Evolutionary conservation across 805 yeast genomes (phyloP).

Genomic region (Zygotorulaspora danielsina): DNA sequence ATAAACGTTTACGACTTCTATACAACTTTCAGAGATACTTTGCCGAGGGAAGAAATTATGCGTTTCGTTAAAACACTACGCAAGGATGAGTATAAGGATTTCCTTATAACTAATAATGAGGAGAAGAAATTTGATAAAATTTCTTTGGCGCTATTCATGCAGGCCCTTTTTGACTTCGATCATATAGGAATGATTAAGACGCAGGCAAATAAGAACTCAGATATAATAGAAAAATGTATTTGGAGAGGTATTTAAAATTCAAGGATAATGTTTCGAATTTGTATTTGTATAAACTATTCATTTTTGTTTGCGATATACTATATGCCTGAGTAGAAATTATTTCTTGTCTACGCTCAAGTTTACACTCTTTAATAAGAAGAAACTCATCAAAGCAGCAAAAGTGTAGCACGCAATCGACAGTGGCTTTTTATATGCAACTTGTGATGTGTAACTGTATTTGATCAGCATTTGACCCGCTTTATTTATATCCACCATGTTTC

Average conservation of each 20-base stretch:
- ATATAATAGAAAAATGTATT: constrained; percentile 31
- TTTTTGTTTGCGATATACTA: too few relatives aligned
- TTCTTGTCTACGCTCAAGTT: constrained; percentile 38
- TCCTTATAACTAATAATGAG: constrained; percentile 26
- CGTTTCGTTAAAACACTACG: constrained; percentile 26
- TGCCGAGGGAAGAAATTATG: constrained; percentile 36
- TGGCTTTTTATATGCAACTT: constrained; percentile 60
- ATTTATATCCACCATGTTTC: constrained; percentile 67
- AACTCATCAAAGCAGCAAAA: constrained; percentile 54
- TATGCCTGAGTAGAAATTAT: too few relatives aligned
- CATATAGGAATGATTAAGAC: constrained; percentile 66
- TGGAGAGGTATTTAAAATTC: constrained; percentile 33
- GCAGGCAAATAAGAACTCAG: constrained; percentile 38
- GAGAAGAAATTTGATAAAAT: constrained; percentile 56
- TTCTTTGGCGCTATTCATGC: constrained; percentile 68
- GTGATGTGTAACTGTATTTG: constrained; percentile 55
- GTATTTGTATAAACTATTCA: neutral
- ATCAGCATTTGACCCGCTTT: constrained; percentile 52
- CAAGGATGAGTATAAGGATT: constrained; percentile 23
- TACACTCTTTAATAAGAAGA: constrained; percentile 46
- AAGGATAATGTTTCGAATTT: neutral
- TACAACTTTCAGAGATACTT: constrained; percentile 52
- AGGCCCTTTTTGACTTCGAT: constrained; percentile 65
- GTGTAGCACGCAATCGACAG: constrained; percentile 57
- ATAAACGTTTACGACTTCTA: constrained; percentile 68